These are phyloP conservation scores for Hymenoscyphus infarciens DNA, from an alignment of 2,329 filamentous ascomycete species.

Conservation along the genomic window DNA sequence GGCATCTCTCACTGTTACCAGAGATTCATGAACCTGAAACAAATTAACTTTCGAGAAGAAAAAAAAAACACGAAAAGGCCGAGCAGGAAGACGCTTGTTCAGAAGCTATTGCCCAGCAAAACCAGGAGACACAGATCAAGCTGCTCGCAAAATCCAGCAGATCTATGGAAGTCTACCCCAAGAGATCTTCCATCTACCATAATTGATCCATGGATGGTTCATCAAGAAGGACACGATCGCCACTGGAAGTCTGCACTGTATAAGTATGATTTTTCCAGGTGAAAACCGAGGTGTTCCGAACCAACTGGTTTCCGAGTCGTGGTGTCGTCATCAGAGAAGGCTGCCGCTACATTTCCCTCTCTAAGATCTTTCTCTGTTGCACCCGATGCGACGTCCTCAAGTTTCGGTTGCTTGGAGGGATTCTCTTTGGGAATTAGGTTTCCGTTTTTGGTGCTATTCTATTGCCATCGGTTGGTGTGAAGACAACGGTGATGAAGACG, in stretches of 20 bases:
- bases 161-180: constrained; percentile 61
- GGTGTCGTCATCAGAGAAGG: neutral
- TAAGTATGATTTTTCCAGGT: constrained; percentile 71
- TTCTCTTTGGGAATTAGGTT: constrained; percentile 58
- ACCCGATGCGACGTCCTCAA: constrained; percentile 46
- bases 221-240: constrained; percentile 59
- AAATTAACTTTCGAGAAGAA: too few species aligned
- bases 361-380: constrained; percentile 18
- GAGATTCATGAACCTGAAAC: constrained; percentile 30
- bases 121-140: constrained; percentile 49
- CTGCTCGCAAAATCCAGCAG: constrained; percentile 69
- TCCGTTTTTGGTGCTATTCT: constrained; percentile 46
- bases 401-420: constrained; percentile 35
- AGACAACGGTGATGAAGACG: constrained; percentile 53
- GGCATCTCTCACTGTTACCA: constrained; percentile 64
- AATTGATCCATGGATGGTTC: constrained; percentile 60
- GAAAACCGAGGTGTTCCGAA: constrained; percentile 44
- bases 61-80: constrained; percentile 28
- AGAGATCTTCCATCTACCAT: constrained; percentile 65
- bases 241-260: constrained; percentile 64
- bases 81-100: constrained; percentile 45
- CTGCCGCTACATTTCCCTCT: neutral
- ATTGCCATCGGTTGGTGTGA: constrained; percentile 56
- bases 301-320: neutral
- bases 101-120: too few species aligned